phyloP scores from a whole-genome alignment of 495 filamentous ascomycete genomes.

The Penicillium dipodomyicola region DNA sequence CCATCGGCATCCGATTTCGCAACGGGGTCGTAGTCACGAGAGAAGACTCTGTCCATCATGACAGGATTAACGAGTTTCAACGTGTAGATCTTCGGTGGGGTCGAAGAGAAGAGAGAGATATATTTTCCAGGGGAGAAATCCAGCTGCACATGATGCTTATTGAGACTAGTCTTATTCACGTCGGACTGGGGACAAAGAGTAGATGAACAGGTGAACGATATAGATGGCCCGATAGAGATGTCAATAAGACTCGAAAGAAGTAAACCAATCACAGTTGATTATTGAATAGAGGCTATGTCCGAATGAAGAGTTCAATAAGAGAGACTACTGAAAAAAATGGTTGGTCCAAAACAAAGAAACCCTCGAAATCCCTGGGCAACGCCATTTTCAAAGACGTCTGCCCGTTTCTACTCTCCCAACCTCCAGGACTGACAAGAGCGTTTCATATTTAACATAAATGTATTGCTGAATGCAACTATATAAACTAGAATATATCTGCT shows the following conservation, averaged over 20 bases:
- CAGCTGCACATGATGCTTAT: conserved; percentile 2
- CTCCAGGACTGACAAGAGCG: not conserved
- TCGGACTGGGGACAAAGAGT: conserved; percentile 4
- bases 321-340: not conserved
- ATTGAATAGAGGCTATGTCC: not conserved
- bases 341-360: conserved; percentile 1
- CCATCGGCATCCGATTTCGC: conserved; percentile 6
- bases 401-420: too few relatives aligned
- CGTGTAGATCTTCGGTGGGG: not conserved
- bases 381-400: too few relatives aligned
- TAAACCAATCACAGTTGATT: not conserved
- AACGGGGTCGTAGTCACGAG: conserved; percentile 13
- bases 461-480: not conserved
- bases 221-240: not conserved
- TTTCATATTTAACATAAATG: not conserved
- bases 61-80: not conserved
- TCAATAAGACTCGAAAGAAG: conserved; percentile 2
- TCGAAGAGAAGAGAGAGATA: not conserved
- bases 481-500: not conserved
- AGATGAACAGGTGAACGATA: not conserved
- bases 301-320: conserved; percentile 1
- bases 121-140: not conserved
- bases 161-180: conserved; percentile 1
- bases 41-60: conserved; percentile 4
- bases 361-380: too few relatives aligned